Evolutionary conservation across 129 eudicot species (phyloP).

Genomic region (carrot (Daucus carota)): DH1_v3.0 NC_030382.2:37235001-37235500

Average conservation of each 20-base stretch:
- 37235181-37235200: not conserved
- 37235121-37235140: not conserved
- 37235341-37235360: no score
- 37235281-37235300: no score
- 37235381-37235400: no score
- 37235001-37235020: not conserved
- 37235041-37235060: conserved; percentile 5
- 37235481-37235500: no score
- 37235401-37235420: no score
- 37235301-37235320: no score
- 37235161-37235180: not conserved
- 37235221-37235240: not conserved
- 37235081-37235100: conserved; percentile 13
- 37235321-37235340: no score
- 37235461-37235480: no score
- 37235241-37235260: not conserved
- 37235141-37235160: conserved; percentile 1
- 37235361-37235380: no score
- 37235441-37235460: no score
- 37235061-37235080: conserved; percentile 6
- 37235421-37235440: no score
- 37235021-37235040: not conserved
- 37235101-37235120: conserved; percentile 14
- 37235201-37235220: conserved; percentile 9
- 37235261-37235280: not conserved